Conservation (phyloP, 371 early-diverging fungal genomes). For the Umbelopsis sp. region DNA sequence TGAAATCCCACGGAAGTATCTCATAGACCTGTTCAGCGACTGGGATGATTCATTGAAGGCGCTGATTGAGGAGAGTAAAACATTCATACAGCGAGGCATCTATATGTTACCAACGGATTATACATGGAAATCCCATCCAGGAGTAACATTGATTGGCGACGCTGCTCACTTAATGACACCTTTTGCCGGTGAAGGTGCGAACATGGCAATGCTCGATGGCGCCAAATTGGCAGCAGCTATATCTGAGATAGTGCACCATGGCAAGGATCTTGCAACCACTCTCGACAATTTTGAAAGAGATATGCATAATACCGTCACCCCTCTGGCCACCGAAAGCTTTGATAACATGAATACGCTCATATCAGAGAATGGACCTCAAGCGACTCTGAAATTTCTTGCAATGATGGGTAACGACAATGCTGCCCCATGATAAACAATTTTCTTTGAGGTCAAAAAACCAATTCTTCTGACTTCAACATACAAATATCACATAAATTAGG, state of each 20-base stretch:
- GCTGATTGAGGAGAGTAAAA: slow-evolving; percentile 24
- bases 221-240: slow-evolving; percentile 29
- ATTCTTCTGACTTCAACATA: too few species aligned
- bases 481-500: too few species aligned
- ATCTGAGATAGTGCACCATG: slow-evolving; percentile 22
- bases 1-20: background rate
- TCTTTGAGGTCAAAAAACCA: too few species aligned
- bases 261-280: background rate
- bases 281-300: background rate
- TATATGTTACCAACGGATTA: slow-evolving; percentile 36
- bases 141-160: slow-evolving; percentile 49
- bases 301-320: background rate
- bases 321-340: background rate
- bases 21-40: slow-evolving; percentile 25
- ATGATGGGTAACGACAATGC: background rate
- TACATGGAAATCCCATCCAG: slow-evolving; percentile 28
- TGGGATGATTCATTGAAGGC: slow-evolving; percentile 27
- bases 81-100: slow-evolving; percentile 32
- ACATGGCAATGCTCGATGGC: slow-evolving; percentile 49
- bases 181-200: slow-evolving; percentile 54
- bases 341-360: background rate
- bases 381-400: background rate
- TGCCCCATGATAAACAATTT: background rate
- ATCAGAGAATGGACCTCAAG: background rate
- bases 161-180: slow-evolving; percentile 60